These are phyloP conservation scores for Lichtheimia corymbifera DNA, from an alignment of 371 early-diverging fungal genomes.

Conservation along the genomic window DNA sequence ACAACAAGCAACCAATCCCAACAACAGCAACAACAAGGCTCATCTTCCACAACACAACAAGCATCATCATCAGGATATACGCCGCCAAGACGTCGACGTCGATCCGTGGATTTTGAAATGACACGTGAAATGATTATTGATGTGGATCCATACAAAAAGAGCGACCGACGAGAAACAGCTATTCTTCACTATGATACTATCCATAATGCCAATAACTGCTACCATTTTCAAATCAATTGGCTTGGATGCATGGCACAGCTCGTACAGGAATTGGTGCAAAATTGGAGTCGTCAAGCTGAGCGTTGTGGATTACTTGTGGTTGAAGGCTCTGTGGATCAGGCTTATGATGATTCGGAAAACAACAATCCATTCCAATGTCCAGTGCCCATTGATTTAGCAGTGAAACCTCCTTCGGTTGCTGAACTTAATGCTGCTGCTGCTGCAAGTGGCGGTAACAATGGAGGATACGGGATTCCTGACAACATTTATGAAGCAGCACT, in stretches of 20 bases:
- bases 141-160: conserved; percentile 73
- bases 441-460: too few species aligned
- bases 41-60: not conserved
- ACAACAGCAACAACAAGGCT: not conserved
- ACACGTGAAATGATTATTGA: conserved; percentile 72
- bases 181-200: conserved; percentile 89
- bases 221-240: conserved; percentile 95
- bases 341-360: conserved; percentile 61
- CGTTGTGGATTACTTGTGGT: conserved; percentile 88
- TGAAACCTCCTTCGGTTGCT: conserved; percentile 63
- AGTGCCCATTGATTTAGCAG: conserved; percentile 65
- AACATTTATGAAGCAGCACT: conserved; percentile 83
- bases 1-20: too few species aligned
- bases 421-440: conserved; percentile 31
- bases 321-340: conserved; percentile 90
- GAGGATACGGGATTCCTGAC: conserved; percentile 61
- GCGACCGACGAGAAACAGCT: conserved; percentile 81
- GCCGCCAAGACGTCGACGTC: not conserved
- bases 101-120: conserved; percentile 43
- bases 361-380: conserved; percentile 92
- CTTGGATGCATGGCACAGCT: conserved; percentile 90
- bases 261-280: conserved; percentile 84
- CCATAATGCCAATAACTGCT: conserved; percentile 86
- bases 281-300: conserved; percentile 87
- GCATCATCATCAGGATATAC: not conserved